Base-by-base conservation (phyloP, 2,329 filamentous ascomycete genomes). In the Penicillium sp. region DNA sequence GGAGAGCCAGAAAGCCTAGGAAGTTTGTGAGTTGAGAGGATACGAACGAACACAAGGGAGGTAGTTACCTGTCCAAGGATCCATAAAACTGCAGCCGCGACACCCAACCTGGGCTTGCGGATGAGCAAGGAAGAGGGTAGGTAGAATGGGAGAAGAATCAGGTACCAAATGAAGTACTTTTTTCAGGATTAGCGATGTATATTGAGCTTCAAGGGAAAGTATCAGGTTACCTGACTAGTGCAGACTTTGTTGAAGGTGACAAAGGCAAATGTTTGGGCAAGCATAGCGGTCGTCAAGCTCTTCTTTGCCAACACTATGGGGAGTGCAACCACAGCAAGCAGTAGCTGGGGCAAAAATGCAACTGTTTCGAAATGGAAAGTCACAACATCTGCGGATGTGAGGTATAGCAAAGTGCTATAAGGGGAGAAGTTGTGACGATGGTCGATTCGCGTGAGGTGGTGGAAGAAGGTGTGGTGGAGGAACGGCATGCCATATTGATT, bases 221-320 rank as follows among this genome's bases (percentile, higher is more conserved):
- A 21, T 2, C 4, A 21, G 21, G 13, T 38, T 81, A 94, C 90
- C 82, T 97, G 93, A 66, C 91, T 96, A 3, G 94, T 99, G 80
- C 93, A 97, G 57, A 99, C 94, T 77, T 99, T 99, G 76, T 99
- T 99, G 64, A 97, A 97, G 0, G 91, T 87, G 4, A 97, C 94
- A 72, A 99, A 99, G 0, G 93, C 90, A 74, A 96, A 96, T 0
- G 94, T 97, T 74, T 99, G 94, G 4, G 90, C 90, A 56, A 97
- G 82, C 89, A 97, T 92, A 5, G 89, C 87, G 0, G 85, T 83
- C 0, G 92, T 81, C 0, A 99, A 81, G 64, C 94, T 86, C 63
- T 85, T 88, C 70, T 93, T 95, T 15, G 90, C 89, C 18, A 96
- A 75, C 1, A 81, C 79, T 2, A 96, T 68, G 0, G 90, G 88